Conservation (phyloP, 2,329 filamentous ascomycete species). For the Tolypocladium guangdongense region DNA sequence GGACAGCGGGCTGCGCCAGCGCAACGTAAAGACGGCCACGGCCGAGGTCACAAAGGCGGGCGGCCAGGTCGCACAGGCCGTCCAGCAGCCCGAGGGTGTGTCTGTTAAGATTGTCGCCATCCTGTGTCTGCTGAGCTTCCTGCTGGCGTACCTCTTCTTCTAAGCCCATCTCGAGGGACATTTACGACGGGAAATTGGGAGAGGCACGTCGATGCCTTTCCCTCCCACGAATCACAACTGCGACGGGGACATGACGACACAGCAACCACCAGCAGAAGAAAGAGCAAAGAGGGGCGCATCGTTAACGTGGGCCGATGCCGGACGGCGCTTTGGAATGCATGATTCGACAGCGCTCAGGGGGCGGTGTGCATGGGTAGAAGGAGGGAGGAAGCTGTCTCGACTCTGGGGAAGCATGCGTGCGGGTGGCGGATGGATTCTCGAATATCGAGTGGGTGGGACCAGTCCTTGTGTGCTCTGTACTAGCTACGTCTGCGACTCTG, state of each 20-base stretch:
- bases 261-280: neutral
- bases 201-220: neutral
- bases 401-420: neutral
- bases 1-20: slow-evolving; percentile 66
- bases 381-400: neutral
- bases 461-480: neutral
- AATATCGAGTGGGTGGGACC: neutral
- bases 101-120: slow-evolving; percentile 75
- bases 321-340: neutral
- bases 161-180: slow-evolving; percentile 31
- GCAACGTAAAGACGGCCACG: slow-evolving; percentile 50
- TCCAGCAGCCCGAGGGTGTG: slow-evolving; percentile 58
- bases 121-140: slow-evolving; percentile 79
- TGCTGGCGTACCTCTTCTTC: slow-evolving; percentile 95
- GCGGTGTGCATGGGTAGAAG: neutral
- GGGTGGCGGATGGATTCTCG: neutral
- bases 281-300: neutral
- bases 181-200: neutral
- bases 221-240: neutral
- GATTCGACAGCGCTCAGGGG: neutral
- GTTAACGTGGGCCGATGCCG: neutral
- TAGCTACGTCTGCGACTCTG: slow-evolving; percentile 1
- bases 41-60: slow-evolving; percentile 39
- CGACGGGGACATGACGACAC: neutral
- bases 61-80: slow-evolving; percentile 41